A percentile compares a stretch with the other conserved stretches of the same genome.
Evolutionary conservation across 1,284 basidiomycete genomes (phyloP).

Genomic region (Lignosus rhinocerotis): DNA sequence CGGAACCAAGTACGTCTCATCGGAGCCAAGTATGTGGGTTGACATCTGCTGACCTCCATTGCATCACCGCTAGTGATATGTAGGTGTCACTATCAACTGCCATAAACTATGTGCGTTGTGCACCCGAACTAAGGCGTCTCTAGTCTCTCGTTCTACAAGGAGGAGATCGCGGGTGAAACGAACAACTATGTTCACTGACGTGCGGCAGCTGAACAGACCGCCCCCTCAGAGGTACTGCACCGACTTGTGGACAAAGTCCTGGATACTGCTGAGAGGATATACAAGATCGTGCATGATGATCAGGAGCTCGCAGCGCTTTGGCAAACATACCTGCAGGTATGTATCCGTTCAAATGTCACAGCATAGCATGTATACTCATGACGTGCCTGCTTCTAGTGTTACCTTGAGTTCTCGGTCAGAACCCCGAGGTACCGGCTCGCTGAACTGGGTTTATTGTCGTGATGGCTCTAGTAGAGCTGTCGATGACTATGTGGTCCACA

Average conservation of each 20-base stretch:
- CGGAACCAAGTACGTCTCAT: slow-evolving; percentile 17
- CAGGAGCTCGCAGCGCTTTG: slow-evolving; percentile 12
- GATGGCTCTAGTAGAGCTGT: not conserved
- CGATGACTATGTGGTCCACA: not conserved
- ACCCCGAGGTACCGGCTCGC: slow-evolving; percentile 19
- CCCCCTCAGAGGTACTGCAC: slow-evolving; percentile 10
- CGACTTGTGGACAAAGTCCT: slow-evolving; percentile 16
- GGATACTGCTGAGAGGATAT: slow-evolving; percentile 16
- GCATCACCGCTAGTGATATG: slow-evolving; percentile 17
- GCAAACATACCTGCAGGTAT: slow-evolving; percentile 18
- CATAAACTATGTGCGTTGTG: no score
- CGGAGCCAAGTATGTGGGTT: no score
- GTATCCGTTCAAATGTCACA: not conserved
- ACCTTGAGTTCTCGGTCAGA: slow-evolving; percentile 16
- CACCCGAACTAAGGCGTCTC: not conserved
- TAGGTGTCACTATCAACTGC: not conserved
- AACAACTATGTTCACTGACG: slow-evolving; percentile 21
- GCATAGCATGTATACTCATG: no score
- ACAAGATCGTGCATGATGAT: slow-evolving; percentile 8
- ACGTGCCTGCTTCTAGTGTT: not conserved
- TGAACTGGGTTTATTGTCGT: slow-evolving; percentile 7
- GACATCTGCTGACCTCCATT: no score
- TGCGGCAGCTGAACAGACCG: slow-evolving; percentile 11
- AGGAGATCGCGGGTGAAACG: slow-evolving; percentile 17
- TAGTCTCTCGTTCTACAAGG: slow-evolving; percentile 24